Evolutionary conservation across 2,329 filamentous ascomycete genomes (phyloP).

Genomic region (Xylaria sp.): DNA sequence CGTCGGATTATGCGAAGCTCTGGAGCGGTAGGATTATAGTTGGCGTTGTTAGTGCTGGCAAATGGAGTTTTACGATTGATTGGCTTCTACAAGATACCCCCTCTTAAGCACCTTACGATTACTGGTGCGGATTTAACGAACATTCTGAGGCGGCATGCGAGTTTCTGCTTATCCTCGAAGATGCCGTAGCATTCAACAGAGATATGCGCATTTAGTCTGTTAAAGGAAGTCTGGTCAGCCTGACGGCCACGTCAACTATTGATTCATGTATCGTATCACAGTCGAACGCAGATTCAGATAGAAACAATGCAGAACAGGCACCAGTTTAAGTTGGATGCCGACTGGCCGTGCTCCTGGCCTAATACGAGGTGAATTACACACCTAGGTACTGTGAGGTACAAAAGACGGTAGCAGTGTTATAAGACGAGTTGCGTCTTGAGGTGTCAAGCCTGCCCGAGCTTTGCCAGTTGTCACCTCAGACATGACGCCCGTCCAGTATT

Average conservation of each 20-base stretch:
- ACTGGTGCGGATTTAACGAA: not conserved
- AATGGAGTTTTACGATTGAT: constrained; percentile 3
- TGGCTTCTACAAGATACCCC: constrained; percentile 26
- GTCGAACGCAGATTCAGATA: not conserved
- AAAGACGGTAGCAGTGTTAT: constrained; percentile 1
- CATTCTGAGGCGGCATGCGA: not conserved
- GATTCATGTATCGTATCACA: not conserved
- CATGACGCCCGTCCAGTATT: not conserved
- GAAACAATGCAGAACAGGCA: not conserved
- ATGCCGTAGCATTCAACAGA: constrained; percentile 17
- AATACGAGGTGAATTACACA: constrained; percentile 24
- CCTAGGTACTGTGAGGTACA: constrained; percentile 3
- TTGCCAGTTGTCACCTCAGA: constrained; percentile 9
- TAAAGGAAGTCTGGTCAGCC: constrained; percentile 3
- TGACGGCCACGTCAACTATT: constrained; percentile 18
- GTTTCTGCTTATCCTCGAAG: not conserved
- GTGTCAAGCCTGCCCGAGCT: not conserved
- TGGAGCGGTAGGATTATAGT: constrained; percentile 10
- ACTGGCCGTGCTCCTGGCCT: not conserved
- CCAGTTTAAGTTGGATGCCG: constrained; percentile 1
- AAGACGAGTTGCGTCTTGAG: not conserved
- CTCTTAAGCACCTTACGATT: not conserved
- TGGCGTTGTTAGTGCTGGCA: constrained; percentile 8
- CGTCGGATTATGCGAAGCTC: constrained; percentile 28
- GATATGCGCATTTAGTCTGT: not conserved